Evolutionary conservation across 2,329 filamentous ascomycete species (phyloP).

Genomic region (Cordyceps cicadae): DNA sequence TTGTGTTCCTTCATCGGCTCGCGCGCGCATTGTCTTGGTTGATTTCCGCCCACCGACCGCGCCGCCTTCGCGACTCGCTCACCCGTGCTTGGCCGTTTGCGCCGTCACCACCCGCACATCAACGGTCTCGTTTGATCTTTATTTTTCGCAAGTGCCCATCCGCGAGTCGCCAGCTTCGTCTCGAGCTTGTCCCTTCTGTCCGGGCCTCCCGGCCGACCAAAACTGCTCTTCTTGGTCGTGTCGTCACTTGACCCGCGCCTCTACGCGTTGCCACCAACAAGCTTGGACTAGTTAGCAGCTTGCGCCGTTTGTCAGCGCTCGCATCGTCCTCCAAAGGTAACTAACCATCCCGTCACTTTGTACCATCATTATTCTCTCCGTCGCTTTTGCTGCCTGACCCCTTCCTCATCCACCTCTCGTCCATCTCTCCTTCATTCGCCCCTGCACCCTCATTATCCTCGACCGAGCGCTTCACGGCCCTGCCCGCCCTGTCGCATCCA

Average conservation of each 20-base stretch:
- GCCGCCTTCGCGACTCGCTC: slow-evolving; percentile 1
- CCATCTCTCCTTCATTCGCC: not conserved
- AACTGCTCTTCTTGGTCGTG: not conserved
- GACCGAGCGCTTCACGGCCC: not conserved
- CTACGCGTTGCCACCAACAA: slow-evolving; percentile 6
- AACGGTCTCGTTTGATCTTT: not conserved
- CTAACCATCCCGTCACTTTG: slow-evolving; percentile 3
- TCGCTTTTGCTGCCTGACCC: not conserved
- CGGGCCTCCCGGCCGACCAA: not conserved
- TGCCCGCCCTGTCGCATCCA: not conserved
- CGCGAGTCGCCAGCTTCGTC: not conserved
- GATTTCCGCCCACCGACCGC: not conserved
- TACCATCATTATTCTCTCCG: not conserved
- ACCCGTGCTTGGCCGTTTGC: not conserved
- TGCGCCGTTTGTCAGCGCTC: slow-evolving; percentile 3
- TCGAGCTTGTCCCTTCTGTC: not conserved
- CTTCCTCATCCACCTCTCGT: not conserved
- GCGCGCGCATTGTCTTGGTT: not conserved
- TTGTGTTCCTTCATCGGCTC: not conserved
- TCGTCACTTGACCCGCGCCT: not conserved
- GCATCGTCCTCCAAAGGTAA: slow-evolving; percentile 1
- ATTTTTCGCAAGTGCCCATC: not conserved
- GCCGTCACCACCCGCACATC: not conserved
- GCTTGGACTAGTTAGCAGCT: slow-evolving; percentile 2
- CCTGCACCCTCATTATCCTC: not conserved